Conservation (phyloP, 2,329 filamentous ascomycete species). For the Aspergillus clavatus region DNA sequence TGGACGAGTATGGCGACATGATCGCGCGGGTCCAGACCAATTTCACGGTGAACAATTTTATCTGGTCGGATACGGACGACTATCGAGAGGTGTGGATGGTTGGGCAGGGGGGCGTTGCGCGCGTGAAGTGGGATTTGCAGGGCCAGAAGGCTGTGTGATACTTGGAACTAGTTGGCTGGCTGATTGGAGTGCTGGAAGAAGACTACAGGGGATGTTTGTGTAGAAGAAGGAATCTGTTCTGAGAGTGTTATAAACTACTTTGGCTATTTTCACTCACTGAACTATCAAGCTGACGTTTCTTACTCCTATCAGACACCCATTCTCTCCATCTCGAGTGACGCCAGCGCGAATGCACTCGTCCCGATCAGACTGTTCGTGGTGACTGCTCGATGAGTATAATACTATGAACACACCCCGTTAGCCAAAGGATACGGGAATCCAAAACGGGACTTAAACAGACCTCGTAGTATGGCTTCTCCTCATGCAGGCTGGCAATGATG, state of each 20-base stretch:
- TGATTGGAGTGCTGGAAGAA: background rate
- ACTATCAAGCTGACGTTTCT: too few species aligned
- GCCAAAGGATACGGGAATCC: background rate
- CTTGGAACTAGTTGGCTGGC: background rate
- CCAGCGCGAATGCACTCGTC: background rate
- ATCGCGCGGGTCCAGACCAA: conserved; percentile 4
- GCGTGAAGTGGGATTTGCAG: background rate
- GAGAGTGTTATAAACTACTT: too few species aligned
- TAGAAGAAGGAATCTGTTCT: too few species aligned
- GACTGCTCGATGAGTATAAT: background rate
- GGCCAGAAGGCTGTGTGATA: background rate
- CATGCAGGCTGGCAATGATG: background rate
- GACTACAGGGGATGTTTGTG: too few species aligned
- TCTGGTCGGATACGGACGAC: background rate
- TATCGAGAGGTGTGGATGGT: conserved; percentile 5
- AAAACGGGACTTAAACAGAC: background rate
- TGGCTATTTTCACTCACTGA: too few species aligned
- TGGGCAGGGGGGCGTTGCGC: conserved; percentile 1
- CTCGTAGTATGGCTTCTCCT: background rate
- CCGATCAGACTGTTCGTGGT: conserved; percentile 1
- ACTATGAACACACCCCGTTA: background rate
- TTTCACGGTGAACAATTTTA: conserved; percentile 3
- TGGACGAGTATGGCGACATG: conserved; percentile 5
- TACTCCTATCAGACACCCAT: background rate
- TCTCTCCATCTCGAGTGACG: background rate